phyloP scores from a whole-genome alignment of 1,284 basidiomycete genomes.

The Marasmius sp. region DNA sequence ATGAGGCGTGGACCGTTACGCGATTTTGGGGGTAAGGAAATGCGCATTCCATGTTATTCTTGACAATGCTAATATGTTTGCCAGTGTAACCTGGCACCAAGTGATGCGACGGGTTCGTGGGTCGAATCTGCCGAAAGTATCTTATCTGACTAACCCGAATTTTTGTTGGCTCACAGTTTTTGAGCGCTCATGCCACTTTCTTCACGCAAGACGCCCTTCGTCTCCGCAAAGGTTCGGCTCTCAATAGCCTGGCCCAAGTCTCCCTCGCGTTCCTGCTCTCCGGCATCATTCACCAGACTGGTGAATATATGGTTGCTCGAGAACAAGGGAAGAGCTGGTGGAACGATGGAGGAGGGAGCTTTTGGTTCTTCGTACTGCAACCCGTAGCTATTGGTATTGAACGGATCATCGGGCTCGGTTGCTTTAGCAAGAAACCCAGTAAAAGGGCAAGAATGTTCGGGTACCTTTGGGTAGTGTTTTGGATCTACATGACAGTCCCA shows the following conservation, averaged over 20 bases:
- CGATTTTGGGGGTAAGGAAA: conserved; percentile 5
- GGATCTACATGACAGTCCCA: conserved; percentile 3
- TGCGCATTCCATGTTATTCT: not conserved
- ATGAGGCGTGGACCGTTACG: not conserved
- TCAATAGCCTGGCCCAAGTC: not conserved
- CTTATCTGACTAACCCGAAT: not conserved
- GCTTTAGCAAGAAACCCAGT: not conserved
- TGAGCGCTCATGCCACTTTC: not conserved
- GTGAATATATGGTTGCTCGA: conserved; percentile 3
- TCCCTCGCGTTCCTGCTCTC: conserved; percentile 4
- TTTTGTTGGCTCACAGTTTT: not conserved
- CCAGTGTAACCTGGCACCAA: too few species aligned
- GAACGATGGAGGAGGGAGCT: not conserved
- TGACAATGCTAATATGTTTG: too few species aligned
- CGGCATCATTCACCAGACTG: conserved; percentile 5
- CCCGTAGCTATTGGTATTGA: conserved; percentile 1
- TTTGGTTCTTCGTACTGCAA: conserved; percentile 5
- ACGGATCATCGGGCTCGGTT: not conserved
- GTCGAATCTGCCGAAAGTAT: too few species aligned
- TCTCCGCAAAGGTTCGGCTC: not conserved
- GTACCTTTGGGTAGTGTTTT: conserved; percentile 1
- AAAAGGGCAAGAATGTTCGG: not conserved
- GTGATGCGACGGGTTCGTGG: too few species aligned
- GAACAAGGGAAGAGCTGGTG: not conserved
- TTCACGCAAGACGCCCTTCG: not conserved